Conservation (phyloP, 2,329 filamentous ascomycete species). For the Amesomyces nigricolor region DNA sequence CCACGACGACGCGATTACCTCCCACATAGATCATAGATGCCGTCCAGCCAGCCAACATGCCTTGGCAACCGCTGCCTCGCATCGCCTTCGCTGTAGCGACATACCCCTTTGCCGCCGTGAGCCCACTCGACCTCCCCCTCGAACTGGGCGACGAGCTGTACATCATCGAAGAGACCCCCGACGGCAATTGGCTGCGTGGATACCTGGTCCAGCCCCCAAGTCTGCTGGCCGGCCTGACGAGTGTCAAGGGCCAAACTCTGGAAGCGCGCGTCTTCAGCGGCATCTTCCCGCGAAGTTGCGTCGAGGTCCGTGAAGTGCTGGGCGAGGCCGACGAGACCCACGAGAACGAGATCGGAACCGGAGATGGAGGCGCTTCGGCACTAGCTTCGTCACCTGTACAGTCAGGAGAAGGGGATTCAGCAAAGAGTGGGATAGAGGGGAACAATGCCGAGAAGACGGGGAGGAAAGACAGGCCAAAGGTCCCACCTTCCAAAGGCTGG, state of each 20-base stretch:
- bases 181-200: constrained; percentile 89
- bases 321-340: constrained; percentile 61
- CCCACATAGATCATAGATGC: constrained; percentile 20
- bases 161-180: constrained; percentile 92
- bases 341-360: constrained; percentile 39
- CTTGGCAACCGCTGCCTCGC: constrained; percentile 93
- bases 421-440: constrained; percentile 46
- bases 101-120: constrained; percentile 84
- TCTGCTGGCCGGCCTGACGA: constrained; percentile 84
- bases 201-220: constrained; percentile 94
- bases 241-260: constrained; percentile 83
- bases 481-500: constrained; percentile 12
- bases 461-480: constrained; percentile 29
- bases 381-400: constrained; percentile 25
- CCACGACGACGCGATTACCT: constrained; percentile 1
- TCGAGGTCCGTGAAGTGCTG: constrained; percentile 88
- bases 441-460: constrained; percentile 33
- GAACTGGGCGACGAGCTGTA: constrained; percentile 98
- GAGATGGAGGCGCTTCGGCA: constrained; percentile 31
- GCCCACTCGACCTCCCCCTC: constrained; percentile 85
- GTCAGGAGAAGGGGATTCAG: constrained; percentile 42
- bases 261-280: constrained; percentile 97
- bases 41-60: constrained; percentile 53
- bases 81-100: constrained; percentile 98
- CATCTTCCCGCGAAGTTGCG: constrained; percentile 91